Evolutionary conservation across 225 moss, liverwort and hornwort genomes (phyloP).

Genomic region (Thuidium tamariscinum): DNA sequence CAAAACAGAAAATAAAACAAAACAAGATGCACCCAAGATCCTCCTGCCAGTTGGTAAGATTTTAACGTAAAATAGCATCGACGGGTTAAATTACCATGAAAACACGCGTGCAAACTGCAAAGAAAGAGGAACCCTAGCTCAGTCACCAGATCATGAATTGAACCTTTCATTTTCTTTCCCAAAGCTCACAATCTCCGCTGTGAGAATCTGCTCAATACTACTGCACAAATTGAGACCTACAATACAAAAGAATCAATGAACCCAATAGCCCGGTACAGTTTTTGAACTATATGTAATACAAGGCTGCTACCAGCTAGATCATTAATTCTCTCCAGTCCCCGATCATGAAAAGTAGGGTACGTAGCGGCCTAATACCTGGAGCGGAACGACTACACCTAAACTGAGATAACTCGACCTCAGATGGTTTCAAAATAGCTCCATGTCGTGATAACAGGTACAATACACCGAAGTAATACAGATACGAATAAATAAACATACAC

Average conservation of each 20-base stretch:
- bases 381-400: not conserved
- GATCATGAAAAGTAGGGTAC: not conserved
- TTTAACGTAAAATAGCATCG: not conserved
- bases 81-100: not conserved
- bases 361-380: conserved; percentile 1
- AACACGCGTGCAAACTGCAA: not conserved
- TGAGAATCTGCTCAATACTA: not conserved
- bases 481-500: not conserved
- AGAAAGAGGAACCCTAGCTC: not conserved
- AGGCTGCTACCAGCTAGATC: not conserved
- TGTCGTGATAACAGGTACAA: not conserved
- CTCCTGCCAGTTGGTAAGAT: not conserved
- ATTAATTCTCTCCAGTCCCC: not conserved
- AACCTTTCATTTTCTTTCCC: not conserved
- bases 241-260: conserved; percentile 7
- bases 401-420: not conserved
- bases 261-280: not conserved
- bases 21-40: not conserved
- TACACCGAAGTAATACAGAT: not conserved
- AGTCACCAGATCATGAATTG: not conserved
- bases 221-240: not conserved
- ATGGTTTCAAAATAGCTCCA: not conserved
- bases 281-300: not conserved
- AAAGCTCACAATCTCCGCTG: not conserved
- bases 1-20: not conserved